Conservation (phyloP, 2,329 filamentous ascomycete species). For the Arthrobotrys sphaeroides region DNA sequence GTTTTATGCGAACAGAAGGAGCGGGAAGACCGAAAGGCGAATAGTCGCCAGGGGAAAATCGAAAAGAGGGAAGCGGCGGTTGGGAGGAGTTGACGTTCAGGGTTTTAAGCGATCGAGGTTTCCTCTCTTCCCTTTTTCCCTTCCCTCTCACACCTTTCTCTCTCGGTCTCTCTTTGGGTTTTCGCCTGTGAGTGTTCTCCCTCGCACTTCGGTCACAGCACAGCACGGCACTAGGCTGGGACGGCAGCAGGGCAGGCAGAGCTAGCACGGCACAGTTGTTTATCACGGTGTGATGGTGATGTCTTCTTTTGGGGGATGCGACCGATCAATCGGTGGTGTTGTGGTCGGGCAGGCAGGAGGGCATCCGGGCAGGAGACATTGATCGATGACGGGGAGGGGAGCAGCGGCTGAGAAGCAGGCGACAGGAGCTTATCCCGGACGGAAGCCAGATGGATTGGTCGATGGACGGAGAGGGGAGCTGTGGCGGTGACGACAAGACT, state of each 20-base stretch:
- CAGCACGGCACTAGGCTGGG: neutral
- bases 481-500: neutral
- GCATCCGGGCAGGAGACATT: conserved; percentile 50
- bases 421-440: too few relatives aligned
- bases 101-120: conserved; percentile 52
- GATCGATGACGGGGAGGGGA: neutral
- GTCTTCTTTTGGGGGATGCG: too few relatives aligned
- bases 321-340: conserved; percentile 20
- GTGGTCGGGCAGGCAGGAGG: conserved; percentile 32
- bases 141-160: neutral
- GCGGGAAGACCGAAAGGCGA: conserved; percentile 26
- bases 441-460: neutral
- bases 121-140: neutral
- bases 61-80: conserved; percentile 22
- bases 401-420: conserved; percentile 1
- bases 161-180: neutral
- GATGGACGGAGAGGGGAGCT: neutral
- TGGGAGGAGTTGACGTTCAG: conserved; percentile 53
- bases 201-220: conserved; percentile 1
- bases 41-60: conserved; percentile 42
- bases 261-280: too few relatives aligned
- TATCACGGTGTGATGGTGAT: too few relatives aligned
- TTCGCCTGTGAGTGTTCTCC: neutral
- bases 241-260: neutral
- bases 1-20: conserved; percentile 27